Percentiles rank a stretch among this genome's conserved stretches.
These are phyloP conservation scores for Radiomyces spectabilis DNA, from an alignment of 192 early-diverging fungal genomes.

Conservation along the genomic window DNA sequence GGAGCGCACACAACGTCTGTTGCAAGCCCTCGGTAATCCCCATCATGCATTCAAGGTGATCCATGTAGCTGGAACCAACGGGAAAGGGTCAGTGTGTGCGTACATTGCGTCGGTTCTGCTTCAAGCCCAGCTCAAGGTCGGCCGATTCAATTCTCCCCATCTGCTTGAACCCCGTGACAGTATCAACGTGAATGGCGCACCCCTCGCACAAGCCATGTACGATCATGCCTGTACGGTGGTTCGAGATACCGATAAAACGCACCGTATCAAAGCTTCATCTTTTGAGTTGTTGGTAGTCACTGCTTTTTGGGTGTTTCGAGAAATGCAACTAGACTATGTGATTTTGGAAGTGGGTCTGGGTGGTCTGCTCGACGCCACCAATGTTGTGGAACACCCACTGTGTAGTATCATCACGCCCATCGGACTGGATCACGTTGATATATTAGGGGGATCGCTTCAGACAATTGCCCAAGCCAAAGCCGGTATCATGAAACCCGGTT, in stretches of 20 bases:
- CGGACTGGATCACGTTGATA: conserved; percentile 66
- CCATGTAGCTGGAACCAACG: conserved; percentile 87
- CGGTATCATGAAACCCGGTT: conserved; percentile 60
- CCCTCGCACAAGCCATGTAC: conserved; percentile 36
- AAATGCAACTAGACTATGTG: conserved; percentile 56
- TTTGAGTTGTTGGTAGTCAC: conserved; percentile 70
- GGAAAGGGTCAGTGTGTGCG: conserved; percentile 79
- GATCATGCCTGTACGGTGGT: conserved; percentile 32
- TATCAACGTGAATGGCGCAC: conserved; percentile 47
- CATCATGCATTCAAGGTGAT: conserved; percentile 37
- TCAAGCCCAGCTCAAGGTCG: conserved; percentile 30
- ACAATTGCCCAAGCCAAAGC: conserved; percentile 72
- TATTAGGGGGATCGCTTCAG: conserved; percentile 59
- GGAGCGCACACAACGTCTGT: conserved; percentile 35
- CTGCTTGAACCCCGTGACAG: conserved; percentile 59
- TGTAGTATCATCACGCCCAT: conserved; percentile 57
- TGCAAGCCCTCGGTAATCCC: conserved; percentile 34
- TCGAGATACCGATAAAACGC: conserved; percentile 25
- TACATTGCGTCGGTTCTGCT: conserved; percentile 30
- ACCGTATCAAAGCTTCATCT: conserved; percentile 37
- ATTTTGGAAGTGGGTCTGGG: conserved; percentile 84
- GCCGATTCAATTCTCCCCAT: conserved; percentile 76
- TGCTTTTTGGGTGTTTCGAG: conserved; percentile 52
- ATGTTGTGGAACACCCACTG: conserved; percentile 49
- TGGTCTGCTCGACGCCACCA: conserved; percentile 75